Evolutionary conservation across 441 rosid species (phyloP), one percentile per base, ranked within the genome.

Genomic region (Croton laevigatus): DNA sequence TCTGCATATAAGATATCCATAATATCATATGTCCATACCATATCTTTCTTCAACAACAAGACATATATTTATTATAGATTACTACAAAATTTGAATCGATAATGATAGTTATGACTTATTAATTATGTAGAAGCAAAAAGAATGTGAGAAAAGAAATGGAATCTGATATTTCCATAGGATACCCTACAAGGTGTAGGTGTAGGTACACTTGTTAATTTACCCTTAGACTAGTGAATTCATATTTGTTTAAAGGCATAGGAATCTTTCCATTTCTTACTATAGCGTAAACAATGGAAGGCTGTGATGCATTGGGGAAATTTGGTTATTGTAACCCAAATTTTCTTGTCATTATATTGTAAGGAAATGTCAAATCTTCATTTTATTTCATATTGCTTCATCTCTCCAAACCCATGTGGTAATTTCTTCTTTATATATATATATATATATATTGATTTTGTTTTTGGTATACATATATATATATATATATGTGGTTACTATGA

Each of bases 141-240:
- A 55, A 63, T 62, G 71, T 38, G 38, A 73, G 8, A 67, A 70
- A 69, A 68, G 23, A 65, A 65, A 60, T 13, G 32, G 62, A 60
- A 74, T 45, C 76, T 59, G 36, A 7, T 38, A 27, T 53, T 72
- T 75, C 70, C 83, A 48, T 75, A 59, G 85, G 81, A 73, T 82
- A 55, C 85, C 81, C 59, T 71, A 59, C 48, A 52, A 32, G 40
- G 59, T 27, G 32, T 40, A 38, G 7, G 7, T 60, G 54, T 12
- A 66, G 36, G 71, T 22, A 38, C 48, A 55, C 14, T 68, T 44
- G 32, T 27, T 27, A 27, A 55, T 42, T 51, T 34, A 13, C 46
- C 59, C 71, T 42, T 23, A 16, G 62, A 34, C 13, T 55, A 48
- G 59, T 32, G 48, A 70, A 20, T 36, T 10, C 11, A 62, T 38